Percentiles rank a stretch among this genome's conserved stretches.
Evolutionary conservation across 1,284 basidiomycete genomes (phyloP).

Genomic region (Naganishia sp.): DNA sequence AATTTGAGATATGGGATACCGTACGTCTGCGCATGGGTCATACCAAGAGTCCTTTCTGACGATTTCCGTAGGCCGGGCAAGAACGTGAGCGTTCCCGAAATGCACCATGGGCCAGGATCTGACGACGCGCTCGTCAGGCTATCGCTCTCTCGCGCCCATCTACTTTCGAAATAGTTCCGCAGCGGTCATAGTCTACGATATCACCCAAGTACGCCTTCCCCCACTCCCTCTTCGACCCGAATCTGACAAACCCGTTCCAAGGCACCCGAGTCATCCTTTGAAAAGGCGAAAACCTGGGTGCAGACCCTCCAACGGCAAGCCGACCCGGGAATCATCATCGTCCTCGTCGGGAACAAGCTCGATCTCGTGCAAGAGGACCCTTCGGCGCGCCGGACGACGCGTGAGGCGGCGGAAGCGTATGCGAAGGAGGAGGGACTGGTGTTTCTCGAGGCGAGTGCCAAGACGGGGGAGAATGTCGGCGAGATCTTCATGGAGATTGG

Average conservation of each 20-base stretch:
- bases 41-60: background rate
- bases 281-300: constrained; percentile 97
- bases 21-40: constrained; percentile 34
- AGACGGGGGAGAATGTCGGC: constrained; percentile 84
- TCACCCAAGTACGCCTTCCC: constrained; percentile 65
- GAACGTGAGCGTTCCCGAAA: constrained; percentile 43
- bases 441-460: constrained; percentile 95
- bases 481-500: constrained; percentile 82
- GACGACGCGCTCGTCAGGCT: constrained; percentile 39
- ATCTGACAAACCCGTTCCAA: background rate
- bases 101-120: background rate
- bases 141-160: constrained; percentile 71
- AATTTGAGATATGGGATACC: constrained; percentile 93
- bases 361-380: constrained; percentile 32
- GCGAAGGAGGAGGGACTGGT: constrained; percentile 92
- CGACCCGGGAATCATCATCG: constrained; percentile 93
- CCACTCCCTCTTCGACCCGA: background rate
- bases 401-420: constrained; percentile 87
- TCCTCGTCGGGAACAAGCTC: constrained; percentile 89
- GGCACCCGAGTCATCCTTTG: constrained; percentile 63
- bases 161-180: constrained; percentile 99
- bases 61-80: constrained; percentile 50
- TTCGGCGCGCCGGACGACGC: constrained; percentile 61
- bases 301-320: constrained; percentile 95
- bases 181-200: constrained; percentile 96